Percentiles rank a stretch among this genome's conserved stretches.
Evolutionary conservation across 106 monocot species (phyloP).

Genomic region (Agapanthus africanus): DNA sequence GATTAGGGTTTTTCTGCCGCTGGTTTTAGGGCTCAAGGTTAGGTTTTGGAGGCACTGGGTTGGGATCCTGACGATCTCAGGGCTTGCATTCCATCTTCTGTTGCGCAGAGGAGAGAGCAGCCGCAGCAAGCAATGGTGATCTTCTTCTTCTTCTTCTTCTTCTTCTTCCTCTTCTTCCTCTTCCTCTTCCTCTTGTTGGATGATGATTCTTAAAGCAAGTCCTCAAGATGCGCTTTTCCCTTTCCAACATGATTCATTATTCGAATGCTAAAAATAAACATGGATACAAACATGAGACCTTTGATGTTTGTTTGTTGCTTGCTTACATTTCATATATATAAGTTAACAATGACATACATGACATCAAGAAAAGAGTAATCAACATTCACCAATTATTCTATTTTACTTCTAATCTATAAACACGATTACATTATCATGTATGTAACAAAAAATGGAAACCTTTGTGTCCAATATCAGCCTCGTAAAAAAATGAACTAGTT

Average conservation of each 20-base stretch:
- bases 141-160: background rate
- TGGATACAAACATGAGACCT: background rate
- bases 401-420: no score
- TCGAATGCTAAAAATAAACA: background rate
- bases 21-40: background rate
- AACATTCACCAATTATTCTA: no score
- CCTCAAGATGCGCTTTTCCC: no score
- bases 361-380: no score
- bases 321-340: background rate
- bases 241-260: no score
- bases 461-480: background rate
- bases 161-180: background rate
- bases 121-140: background rate
- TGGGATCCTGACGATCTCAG: background rate
- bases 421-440: background rate
- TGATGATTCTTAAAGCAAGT: no score
- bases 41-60: background rate
- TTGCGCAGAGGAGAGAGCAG: background rate
- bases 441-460: background rate
- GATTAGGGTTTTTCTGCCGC: slow-evolving; percentile 4
- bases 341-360: background rate
- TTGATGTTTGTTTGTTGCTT: background rate
- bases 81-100: background rate
- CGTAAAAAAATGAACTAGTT: background rate
- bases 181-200: background rate